phyloP scores from a whole-genome alignment of 768 basidiomycete genomes.

The Pleurotus djamor region DNA sequence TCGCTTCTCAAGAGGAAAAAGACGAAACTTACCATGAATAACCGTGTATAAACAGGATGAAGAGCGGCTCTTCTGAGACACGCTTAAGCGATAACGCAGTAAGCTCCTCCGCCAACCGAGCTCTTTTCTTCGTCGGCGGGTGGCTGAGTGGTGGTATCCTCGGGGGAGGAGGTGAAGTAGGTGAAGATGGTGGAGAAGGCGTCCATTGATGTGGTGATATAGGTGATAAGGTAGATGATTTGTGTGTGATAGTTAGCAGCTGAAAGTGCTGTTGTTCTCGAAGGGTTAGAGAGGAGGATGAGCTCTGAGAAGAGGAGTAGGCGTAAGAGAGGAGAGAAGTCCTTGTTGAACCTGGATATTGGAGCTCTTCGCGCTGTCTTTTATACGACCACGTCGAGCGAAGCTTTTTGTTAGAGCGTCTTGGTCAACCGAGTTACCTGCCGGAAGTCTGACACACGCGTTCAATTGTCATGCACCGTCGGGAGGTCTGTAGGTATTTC shows the following conservation, averaged over 20 bases:
- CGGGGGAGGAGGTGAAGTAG: constrained; percentile 7
- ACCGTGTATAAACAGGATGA: neutral
- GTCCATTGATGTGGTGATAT: neutral
- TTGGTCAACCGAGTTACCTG: neutral
- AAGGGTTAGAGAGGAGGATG: neutral
- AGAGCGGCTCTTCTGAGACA: neutral
- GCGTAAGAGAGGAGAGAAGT: neutral
- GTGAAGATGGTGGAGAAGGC: constrained; percentile 4
- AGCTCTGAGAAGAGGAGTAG: neutral
- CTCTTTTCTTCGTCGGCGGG: constrained; percentile 4
- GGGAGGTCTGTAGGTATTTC: neutral
- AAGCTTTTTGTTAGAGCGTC: neutral
- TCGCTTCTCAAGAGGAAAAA: neutral
- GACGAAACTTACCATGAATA: neutral
- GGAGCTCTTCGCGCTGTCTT: neutral
- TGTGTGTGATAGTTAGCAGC: neutral
- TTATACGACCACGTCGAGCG: neutral
- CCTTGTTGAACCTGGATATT: neutral
- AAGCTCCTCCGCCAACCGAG: neutral
- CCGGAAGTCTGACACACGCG: neutral
- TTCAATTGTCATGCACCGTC: neutral
- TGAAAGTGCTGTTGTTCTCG: neutral
- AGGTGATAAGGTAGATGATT: neutral
- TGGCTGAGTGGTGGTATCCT: neutral
- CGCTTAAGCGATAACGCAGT: constrained; percentile 10